Conservation (phyloP, 352 stramenopile genomes). For the Phytophthora palmivora region DNA sequence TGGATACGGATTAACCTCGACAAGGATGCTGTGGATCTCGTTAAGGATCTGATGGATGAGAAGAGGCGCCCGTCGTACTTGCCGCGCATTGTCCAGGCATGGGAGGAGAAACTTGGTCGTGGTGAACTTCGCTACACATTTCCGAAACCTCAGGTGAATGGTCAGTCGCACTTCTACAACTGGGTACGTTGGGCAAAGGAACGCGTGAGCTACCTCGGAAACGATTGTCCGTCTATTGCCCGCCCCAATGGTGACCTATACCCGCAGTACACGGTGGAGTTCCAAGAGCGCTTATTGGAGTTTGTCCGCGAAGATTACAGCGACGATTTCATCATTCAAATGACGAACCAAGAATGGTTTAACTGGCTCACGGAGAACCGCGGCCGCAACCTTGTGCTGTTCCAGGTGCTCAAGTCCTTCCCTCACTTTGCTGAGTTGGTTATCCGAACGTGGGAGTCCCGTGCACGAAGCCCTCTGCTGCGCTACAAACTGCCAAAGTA, state of each 20-base stretch:
- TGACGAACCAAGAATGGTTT: constrained; percentile 74
- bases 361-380: constrained; percentile 71
- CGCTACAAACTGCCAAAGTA: constrained; percentile 72
- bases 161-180: constrained; percentile 72
- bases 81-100: constrained; percentile 55
- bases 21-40: constrained; percentile 56
- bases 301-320: constrained; percentile 76
- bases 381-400: constrained; percentile 63
- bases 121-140: constrained; percentile 73
- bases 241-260: constrained; percentile 60
- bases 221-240: constrained; percentile 50
- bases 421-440: constrained; percentile 60
- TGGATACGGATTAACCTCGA: constrained; percentile 73
- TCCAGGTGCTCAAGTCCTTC: constrained; percentile 65
- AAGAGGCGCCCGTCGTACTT: constrained; percentile 63
- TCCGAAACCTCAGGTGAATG: constrained; percentile 60
- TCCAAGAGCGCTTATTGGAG: constrained; percentile 60
- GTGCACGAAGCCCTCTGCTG: constrained; percentile 34
- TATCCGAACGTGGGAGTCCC: constrained; percentile 73
- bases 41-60: constrained; percentile 38
- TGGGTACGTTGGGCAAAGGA: constrained; percentile 87
- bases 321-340: constrained; percentile 47
- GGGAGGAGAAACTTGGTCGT: constrained; percentile 62
- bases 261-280: constrained; percentile 76
- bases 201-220: constrained; percentile 63